Evolutionary conservation across 257 asterid species (phyloP), one percentile per base, ranked within the genome.

Genomic region (Euphrasia confusa): DNA sequence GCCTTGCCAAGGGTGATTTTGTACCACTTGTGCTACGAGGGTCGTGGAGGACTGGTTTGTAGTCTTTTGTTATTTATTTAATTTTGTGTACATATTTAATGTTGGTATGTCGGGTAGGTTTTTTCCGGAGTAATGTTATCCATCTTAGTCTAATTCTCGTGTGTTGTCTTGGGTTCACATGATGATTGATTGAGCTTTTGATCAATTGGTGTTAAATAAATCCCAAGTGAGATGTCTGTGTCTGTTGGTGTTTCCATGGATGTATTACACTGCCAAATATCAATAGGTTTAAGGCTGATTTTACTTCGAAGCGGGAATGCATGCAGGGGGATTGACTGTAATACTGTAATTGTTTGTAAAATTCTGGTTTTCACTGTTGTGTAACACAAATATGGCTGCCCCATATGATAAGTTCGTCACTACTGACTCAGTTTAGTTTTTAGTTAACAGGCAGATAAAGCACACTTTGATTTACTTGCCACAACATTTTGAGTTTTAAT

Each of bases 221-320:
- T 5, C 21, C 9, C 24, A 4, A 49, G 7, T 49, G 7, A 17
- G 37, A 12, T 44, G 40, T 24, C 28, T 65, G 61, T 18, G 42
- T 21, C 26, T 65, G 3, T 37, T 48, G 24, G 11, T 54, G 69
- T 21, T 65, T 37, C 13, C 68, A 53, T 39, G 28, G 17, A 54
- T 39, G 24, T 3, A 35, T 35, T 21, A 21, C 24, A 21, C 44
- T 6, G 26, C 53, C 69, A 39, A 58, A 26, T 27, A 32, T 18
- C 47, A 52, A 30, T 59, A 40, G 42, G 52, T 60, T 56, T 44
- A 70, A 62, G 26, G 44, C 55, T 57, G 61, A 57, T 50, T 21
- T 58, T 24, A 18, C 52, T 54, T 52, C 47, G 48, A 65, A 40
- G 54, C 10, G 50, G 63, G 62, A 52, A 42, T 42, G 48, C 14